Evolutionary conservation across 1,284 basidiomycete species (phyloP), one percentile per base, ranked within the genome.

Genomic region (Bondarzewia mesenterica): DNA sequence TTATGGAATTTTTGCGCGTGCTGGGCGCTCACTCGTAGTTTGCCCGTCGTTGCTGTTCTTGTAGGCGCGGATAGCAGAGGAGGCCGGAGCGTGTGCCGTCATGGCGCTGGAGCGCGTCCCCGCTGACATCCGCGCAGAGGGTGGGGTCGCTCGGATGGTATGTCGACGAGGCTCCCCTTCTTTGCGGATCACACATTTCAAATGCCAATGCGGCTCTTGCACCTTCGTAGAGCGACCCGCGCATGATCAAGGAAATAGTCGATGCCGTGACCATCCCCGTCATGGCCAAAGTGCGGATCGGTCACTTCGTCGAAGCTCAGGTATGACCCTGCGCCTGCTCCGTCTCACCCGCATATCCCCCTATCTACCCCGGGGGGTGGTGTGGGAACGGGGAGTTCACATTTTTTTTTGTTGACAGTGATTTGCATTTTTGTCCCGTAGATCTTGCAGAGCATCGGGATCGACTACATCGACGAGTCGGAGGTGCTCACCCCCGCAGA

Each of bases 391-490:
- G n/a, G 8, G 36, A 37, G 36, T 37, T 37, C 36, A 37, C 20
- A n/a, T 15, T 4, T 3, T 37, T 3, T 37, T 15, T 15, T 8
- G 36, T 5, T 10, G 36, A 37, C 36, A 37, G 8, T 37, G n/a
- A n/a, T 38, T 21, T 15, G 4, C 44, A 25, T 49, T 23, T 29
- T n/a, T 50, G 56, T 58, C 18, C 18, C 44, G n/a, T 64, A 94
- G 86, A 96, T 99, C 60, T 72, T 98, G 27, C 93, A 98, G 77
- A 80, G 84, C 18, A 78, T 97, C 62, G 94, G 95, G 8, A 88
- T 97, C 46, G 95, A 99, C 71, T 99, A 98, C 70, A 96, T 99
- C 58, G 96, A 99, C 67, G 92, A 93, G 70, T 93, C 86, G 15
- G 95, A 98, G 69, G 96, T 99, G 43, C 77, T 99, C 51, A 97